A percentile compares a stretch with the other conserved stretches of the same genome.
Evolutionary conservation across 345 rosid genomes (phyloP).

Genomic region (Xanthoceras sorbifolium): DNA sequence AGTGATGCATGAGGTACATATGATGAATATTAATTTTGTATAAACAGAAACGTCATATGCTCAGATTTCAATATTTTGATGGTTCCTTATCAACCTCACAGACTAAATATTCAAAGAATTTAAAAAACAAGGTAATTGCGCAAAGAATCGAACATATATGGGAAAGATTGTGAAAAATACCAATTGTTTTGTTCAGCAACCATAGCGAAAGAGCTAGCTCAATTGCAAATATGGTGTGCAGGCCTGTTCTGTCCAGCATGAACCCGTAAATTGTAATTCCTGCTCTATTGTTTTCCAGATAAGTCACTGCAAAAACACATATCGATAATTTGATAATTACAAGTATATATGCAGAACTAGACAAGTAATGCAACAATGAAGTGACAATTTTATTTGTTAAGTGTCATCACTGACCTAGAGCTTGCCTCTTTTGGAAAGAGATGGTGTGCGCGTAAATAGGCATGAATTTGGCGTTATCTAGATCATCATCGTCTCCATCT

Average conservation of each 20-base stretch:
- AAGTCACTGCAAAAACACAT: slow-evolving; percentile 57
- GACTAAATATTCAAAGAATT: no score
- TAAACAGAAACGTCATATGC: no score
- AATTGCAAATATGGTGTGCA: slow-evolving; percentile 77
- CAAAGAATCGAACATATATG: neutral
- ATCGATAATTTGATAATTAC: neutral
- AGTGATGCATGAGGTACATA: neutral
- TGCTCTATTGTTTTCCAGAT: slow-evolving; percentile 78
- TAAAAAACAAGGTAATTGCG: neutral
- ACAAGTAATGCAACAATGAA: no score
- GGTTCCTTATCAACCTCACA: no score
- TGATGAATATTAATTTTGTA: no score
- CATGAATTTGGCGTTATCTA: slow-evolving; percentile 52
- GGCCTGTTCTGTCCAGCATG: slow-evolving; percentile 81
- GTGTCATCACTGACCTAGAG: slow-evolving; percentile 56
- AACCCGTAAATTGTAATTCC: slow-evolving; percentile 89
- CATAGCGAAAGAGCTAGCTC: slow-evolving; percentile 83
- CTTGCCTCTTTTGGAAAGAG: slow-evolving; percentile 85
- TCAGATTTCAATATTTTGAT: no score
- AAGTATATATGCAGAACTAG: neutral
- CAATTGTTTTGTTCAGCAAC: slow-evolving; percentile 88
- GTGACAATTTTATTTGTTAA: neutral
- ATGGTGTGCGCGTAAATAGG: slow-evolving; percentile 71
- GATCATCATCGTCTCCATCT: slow-evolving; percentile 69
- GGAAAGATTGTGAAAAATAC: slow-evolving; percentile 31